Evolutionary conservation across 305 asterid genomes (phyloP).

Genomic region (Andrographis paniculata): DNA sequence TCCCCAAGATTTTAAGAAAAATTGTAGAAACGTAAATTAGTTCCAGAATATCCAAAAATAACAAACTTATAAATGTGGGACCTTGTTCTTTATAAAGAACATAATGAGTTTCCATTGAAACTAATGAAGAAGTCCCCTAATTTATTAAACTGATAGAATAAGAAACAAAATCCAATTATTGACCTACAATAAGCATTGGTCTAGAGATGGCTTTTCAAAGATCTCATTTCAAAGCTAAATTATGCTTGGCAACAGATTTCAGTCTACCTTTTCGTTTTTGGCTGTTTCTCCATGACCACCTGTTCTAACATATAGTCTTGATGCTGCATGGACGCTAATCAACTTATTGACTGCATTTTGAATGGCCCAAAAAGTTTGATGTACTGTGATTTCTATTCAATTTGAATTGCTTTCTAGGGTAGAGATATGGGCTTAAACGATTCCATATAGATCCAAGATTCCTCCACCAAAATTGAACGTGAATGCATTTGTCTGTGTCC

Average conservation of each 20-base stretch:
- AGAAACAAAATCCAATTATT: too few species aligned
- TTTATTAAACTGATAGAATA: too few species aligned
- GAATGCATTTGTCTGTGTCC: neutral
- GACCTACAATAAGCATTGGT: too few species aligned
- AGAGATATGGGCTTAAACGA: neutral
- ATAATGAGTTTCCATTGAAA: too few species aligned
- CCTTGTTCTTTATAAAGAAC: too few species aligned
- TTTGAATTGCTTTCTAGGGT: neutral
- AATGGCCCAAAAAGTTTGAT: neutral
- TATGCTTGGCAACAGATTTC: neutral
- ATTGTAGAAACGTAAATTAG: neutral
- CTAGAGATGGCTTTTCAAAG: too few species aligned
- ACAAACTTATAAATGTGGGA: too few species aligned
- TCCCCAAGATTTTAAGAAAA: neutral
- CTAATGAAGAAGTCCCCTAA: too few species aligned
- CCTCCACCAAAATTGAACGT: neutral
- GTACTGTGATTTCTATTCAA: neutral
- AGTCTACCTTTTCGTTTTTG: slow-evolving; percentile 1
- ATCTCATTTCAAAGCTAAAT: neutral
- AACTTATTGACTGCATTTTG: neutral
- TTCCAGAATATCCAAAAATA: neutral
- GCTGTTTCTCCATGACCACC: neutral
- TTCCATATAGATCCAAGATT: neutral
- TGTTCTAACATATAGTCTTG: neutral
- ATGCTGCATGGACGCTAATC: neutral